phyloP scores from a whole-genome alignment of 2,329 filamentous ascomycete genomes.

The Penicillium sp. region DNA sequence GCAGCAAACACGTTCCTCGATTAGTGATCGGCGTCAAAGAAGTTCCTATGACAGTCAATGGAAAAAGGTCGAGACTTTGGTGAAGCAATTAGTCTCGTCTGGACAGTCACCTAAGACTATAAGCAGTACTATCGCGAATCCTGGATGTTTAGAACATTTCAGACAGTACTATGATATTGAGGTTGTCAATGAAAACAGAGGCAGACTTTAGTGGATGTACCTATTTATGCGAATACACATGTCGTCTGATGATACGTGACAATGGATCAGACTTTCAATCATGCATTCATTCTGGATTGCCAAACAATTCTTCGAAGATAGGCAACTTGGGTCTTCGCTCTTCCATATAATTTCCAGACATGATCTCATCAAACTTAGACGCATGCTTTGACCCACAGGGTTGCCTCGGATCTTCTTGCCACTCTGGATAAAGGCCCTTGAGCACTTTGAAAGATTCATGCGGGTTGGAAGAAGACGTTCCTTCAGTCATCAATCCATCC shows the following conservation, averaged over 20 bases:
- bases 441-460: too few species aligned
- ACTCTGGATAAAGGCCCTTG: not conserved
- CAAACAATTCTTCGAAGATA: not conserved
- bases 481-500: not conserved
- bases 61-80: conserved; percentile 18
- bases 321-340: not conserved
- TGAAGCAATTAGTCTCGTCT: conserved; percentile 12
- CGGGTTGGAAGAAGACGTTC: too few species aligned
- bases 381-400: not conserved
- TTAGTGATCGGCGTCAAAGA: conserved; percentile 17
- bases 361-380: not conserved
- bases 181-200: not conserved
- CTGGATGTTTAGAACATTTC: conserved; percentile 10
- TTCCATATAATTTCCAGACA: not conserved
- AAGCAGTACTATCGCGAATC: conserved; percentile 18
- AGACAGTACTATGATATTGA: conserved; percentile 16
- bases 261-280: not conserved
- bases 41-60: conserved; percentile 18
- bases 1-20: conserved; percentile 18
- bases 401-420: not conserved
- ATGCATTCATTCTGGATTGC: not conserved
- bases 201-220: conserved; percentile 9
- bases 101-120: conserved; percentile 11
- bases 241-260: not conserved
- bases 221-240: not conserved